These are phyloP conservation scores for Ulvella scutata DNA, from an alignment of 139 green algal species.

Conservation along the genomic window DNA sequence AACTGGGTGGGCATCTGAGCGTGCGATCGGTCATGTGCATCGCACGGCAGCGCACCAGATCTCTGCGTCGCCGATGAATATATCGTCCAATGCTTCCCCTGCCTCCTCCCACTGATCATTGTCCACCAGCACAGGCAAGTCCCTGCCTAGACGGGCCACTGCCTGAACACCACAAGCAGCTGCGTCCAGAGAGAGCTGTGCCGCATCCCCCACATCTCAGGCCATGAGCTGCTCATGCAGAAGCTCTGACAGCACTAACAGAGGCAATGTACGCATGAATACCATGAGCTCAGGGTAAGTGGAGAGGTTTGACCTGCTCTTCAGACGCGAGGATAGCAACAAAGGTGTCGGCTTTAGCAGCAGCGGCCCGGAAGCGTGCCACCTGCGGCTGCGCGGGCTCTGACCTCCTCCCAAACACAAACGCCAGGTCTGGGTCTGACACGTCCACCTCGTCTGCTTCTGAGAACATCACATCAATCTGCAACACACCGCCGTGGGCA, in stretches of 20 bases:
- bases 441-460: neutral
- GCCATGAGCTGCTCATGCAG: neutral
- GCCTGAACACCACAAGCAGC: constrained; percentile 14
- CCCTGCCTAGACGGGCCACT: constrained; percentile 31
- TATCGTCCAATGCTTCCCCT: constrained; percentile 63
- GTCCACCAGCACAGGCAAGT: constrained; percentile 51
- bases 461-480: constrained; percentile 1
- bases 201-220: neutral
- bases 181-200: neutral
- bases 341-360: neutral
- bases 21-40: no score
- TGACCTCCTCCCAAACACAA: neutral
- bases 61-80: constrained; percentile 71
- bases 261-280: neutral
- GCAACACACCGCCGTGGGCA: neutral
- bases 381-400: neutral
- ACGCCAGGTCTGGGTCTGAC: neutral
- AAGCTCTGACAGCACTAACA: neutral
- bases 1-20: no score
- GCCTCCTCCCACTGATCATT: constrained; percentile 49
- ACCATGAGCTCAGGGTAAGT: no score
- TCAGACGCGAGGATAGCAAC: neutral
- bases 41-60: constrained; percentile 63
- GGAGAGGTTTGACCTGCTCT: constrained; percentile 4
- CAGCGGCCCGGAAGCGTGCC: neutral